These are phyloP conservation scores for Scedosporium minutisporum DNA, from an alignment of 2,329 filamentous ascomycete species.

Conservation along the genomic window DNA sequence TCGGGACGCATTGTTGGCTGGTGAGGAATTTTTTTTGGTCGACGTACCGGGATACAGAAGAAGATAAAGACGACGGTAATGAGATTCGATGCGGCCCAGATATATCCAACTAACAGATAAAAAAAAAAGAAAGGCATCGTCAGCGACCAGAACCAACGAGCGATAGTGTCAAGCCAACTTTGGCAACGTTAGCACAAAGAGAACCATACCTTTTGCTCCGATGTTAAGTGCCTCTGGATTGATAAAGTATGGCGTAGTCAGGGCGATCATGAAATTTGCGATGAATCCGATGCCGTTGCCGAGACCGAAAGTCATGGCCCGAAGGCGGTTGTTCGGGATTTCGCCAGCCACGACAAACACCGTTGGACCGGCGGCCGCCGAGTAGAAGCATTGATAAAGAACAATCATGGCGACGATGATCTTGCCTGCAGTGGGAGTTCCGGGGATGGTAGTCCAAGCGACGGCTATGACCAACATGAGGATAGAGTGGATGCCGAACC, in stretches of 20 bases:
- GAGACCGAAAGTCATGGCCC: constrained; percentile 7
- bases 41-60: constrained; percentile 9
- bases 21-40: background rate
- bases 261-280: constrained; percentile 7
- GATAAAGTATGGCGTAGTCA: constrained; percentile 9
- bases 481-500: constrained; percentile 4
- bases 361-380: constrained; percentile 5
- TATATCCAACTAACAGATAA: constrained; percentile 7
- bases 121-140: background rate
- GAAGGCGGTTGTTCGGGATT: constrained; percentile 8
- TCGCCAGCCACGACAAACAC: constrained; percentile 6
- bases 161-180: background rate
- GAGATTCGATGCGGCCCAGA: constrained; percentile 7
- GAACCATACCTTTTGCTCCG: constrained; percentile 5
- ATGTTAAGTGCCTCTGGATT: constrained; percentile 8
- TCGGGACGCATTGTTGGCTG: background rate
- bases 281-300: constrained; percentile 6
- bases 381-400: constrained; percentile 7
- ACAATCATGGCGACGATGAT: constrained; percentile 7
- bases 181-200: background rate
- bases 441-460: constrained; percentile 3
- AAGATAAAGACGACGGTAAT: constrained; percentile 6
- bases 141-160: background rate
- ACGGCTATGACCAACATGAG: constrained; percentile 7
- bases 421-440: constrained; percentile 6